Percentiles rank a stretch among this genome's conserved stretches.
Conservation (phyloP, 345 rosid species). For the Adansonia digitata region DNA sequence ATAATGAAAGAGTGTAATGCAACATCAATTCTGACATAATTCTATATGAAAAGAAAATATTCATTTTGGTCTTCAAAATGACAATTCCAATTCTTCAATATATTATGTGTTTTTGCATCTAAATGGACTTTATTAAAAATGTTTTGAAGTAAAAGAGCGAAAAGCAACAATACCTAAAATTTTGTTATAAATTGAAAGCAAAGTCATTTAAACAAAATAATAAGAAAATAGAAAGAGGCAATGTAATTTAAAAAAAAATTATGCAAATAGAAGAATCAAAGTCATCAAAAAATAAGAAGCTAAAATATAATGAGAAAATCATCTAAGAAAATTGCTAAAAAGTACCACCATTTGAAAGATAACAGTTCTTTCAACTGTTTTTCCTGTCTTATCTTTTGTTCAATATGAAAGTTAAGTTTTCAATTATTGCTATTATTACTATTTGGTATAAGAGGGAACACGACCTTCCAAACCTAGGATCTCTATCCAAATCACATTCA, state of each 20-base stretch:
- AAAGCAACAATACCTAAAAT: not conserved
- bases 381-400: too few relatives aligned
- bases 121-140: not conserved
- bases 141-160: not conserved
- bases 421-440: not conserved
- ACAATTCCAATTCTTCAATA: not conserved
- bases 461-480: not conserved
- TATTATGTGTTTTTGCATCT: not conserved
- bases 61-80: not conserved
- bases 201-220: too few relatives aligned
- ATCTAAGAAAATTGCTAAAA: not conserved
- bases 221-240: not conserved
- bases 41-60: not conserved
- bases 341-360: not conserved
- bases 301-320: too few relatives aligned
- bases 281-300: too few relatives aligned
- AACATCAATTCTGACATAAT: not conserved
- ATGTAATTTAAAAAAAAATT: too few relatives aligned
- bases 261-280: too few relatives aligned
- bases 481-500: not conserved
- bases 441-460: not conserved
- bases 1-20: not conserved
- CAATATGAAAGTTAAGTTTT: not conserved
- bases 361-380: too few relatives aligned
- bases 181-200: not conserved